A percentile compares a stretch with the other conserved stretches of the same genome.
These are phyloP conservation scores for Neurospora sp. DNA, from an alignment of 495 filamentous ascomycete genomes.

Conservation along the genomic window DNA sequence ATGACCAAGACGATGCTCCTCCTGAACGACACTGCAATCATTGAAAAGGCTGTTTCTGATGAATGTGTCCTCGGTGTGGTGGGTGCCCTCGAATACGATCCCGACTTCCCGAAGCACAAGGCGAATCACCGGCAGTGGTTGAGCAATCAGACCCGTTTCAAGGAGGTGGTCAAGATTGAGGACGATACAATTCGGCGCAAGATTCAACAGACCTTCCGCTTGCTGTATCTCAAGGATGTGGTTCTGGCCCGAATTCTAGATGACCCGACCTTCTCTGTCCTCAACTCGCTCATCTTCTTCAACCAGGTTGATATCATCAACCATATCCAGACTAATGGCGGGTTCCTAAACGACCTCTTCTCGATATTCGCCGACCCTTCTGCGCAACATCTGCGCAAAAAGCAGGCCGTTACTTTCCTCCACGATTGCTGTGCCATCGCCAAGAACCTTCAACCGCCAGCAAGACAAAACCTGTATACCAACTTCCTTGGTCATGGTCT, in stretches of 20 bases:
- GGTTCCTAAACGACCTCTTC: conserved; percentile 83
- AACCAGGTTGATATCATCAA: conserved; percentile 97
- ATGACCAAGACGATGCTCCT: conserved; percentile 96
- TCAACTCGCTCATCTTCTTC: conserved; percentile 97
- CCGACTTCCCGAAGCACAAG: conserved; percentile 97
- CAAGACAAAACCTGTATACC: conserved; percentile 68
- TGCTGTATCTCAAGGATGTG: conserved; percentile 98
- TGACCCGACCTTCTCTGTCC: conserved; percentile 93
- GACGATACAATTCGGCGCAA: conserved; percentile 72
- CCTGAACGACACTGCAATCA: conserved; percentile 87
- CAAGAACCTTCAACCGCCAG: conserved; percentile 81
- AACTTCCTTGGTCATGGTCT: conserved; percentile 85
- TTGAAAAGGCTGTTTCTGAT: conserved; percentile 87
- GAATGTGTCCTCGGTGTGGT: conserved; percentile 84
- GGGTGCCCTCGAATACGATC: conserved; percentile 94
- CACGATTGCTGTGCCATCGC: conserved; percentile 93
- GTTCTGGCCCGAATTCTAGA: conserved; percentile 92
- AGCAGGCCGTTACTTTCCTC: conserved; percentile 91
- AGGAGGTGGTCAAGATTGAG: conserved; percentile 90
- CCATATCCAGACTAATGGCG: conserved; percentile 69
- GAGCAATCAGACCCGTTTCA: conserved; percentile 77
- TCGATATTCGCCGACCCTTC: conserved; percentile 64
- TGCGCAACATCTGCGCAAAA: conserved; percentile 61
- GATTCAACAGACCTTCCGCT: conserved; percentile 89
- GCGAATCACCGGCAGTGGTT: conserved; percentile 95